Percentiles rank a stretch among this genome's conserved stretches.
These are phyloP conservation scores for Epichloe hybrida DNA, from an alignment of 2,329 filamentous ascomycete species.

Conservation along the genomic window DNA sequence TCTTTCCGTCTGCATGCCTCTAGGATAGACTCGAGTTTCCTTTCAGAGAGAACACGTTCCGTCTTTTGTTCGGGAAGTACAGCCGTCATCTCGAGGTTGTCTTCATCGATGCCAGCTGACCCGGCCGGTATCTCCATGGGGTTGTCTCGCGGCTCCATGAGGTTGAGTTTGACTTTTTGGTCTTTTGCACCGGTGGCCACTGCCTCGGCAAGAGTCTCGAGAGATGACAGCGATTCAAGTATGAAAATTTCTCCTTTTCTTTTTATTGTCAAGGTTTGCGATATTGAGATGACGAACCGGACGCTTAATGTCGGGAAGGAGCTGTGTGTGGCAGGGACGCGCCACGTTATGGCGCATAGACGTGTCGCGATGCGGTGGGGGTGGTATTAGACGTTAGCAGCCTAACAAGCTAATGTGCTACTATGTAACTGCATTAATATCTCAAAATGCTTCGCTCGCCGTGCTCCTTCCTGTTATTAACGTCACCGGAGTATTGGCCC, in stretches of 20 bases:
- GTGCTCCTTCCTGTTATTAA: no score
- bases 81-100: conserved; percentile 4
- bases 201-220: not conserved
- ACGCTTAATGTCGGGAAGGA: not conserved
- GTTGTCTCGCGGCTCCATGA: conserved; percentile 8
- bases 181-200: not conserved
- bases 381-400: no score
- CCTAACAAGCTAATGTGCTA: no score
- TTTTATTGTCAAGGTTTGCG: not conserved
- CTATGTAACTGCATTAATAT: no score
- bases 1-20: conserved; percentile 48
- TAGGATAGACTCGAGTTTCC: conserved; percentile 16
- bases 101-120: not conserved
- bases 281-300: not conserved
- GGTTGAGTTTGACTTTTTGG: not conserved
- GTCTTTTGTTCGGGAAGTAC: not conserved
- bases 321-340: not conserved
- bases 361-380: no score
- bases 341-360: conserved; percentile 1
- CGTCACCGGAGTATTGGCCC: no score
- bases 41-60: conserved; percentile 1
- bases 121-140: conserved; percentile 4
- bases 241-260: not conserved
- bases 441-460: no score
- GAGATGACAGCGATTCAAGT: not conserved